phyloP scores from a whole-genome alignment of 192 early-diverging fungal genomes.

The Rhizoclosmatium globosum region DNA sequence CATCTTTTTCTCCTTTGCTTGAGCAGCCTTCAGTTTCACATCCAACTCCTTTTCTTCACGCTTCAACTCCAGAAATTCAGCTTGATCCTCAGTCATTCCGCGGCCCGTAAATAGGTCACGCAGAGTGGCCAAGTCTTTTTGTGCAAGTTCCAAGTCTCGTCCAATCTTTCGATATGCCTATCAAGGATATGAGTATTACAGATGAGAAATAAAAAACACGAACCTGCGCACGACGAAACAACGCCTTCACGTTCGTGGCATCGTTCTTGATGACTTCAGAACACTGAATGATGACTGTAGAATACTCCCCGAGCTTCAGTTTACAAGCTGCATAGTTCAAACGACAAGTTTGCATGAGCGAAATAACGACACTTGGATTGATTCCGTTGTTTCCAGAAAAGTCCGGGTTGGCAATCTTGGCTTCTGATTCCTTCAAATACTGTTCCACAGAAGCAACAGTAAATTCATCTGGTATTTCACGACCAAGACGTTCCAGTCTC shows the following conservation, averaged over 20 bases:
- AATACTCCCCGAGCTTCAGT: slow-evolving; percentile 57
- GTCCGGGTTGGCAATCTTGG: neutral
- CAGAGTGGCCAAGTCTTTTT: slow-evolving; percentile 48
- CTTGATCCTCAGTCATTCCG: slow-evolving; percentile 22
- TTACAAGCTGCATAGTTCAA: slow-evolving; percentile 65
- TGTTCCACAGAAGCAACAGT: neutral
- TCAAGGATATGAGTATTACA: neutral
- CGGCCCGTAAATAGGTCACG: slow-evolving; percentile 6
- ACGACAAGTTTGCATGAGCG: slow-evolving; percentile 42
- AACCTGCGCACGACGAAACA: slow-evolving; percentile 56
- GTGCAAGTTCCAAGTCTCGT: slow-evolving; percentile 62
- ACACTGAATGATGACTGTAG: slow-evolving; percentile 54
- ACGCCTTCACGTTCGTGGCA: slow-evolving; percentile 54
- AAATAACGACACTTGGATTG: slow-evolving; percentile 38
- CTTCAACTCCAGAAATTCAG: slow-evolving; percentile 53
- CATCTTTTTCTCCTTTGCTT: slow-evolving; percentile 57
- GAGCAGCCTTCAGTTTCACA: slow-evolving; percentile 42
- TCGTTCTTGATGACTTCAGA: slow-evolving; percentile 57
- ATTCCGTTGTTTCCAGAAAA: slow-evolving; percentile 10
- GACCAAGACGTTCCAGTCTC: slow-evolving; percentile 16
- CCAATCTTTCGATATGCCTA: slow-evolving; percentile 58
- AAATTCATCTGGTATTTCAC: slow-evolving; percentile 25
- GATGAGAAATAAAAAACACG: neutral
- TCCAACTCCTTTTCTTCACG: slow-evolving; percentile 46
- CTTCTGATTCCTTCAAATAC: slow-evolving; percentile 9